Percentiles rank a stretch among this genome's conserved stretches.
These are phyloP conservation scores for Ulvella scutata DNA, from an alignment of 139 green algal genomes.

Conservation along the genomic window DNA sequence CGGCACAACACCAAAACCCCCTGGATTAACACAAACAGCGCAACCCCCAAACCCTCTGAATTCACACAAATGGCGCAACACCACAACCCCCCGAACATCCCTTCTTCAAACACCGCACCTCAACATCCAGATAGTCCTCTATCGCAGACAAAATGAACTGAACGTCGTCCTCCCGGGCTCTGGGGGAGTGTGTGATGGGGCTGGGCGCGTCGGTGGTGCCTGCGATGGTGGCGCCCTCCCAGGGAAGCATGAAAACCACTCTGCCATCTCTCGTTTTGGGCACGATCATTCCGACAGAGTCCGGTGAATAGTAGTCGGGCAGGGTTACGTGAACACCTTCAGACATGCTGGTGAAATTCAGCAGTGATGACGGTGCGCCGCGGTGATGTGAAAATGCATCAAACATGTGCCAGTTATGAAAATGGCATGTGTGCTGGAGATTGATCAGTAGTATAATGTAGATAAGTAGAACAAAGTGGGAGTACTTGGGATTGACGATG, in stretches of 20 bases:
- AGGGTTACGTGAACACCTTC: constrained; percentile 78
- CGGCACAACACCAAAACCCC: no score
- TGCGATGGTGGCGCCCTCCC: constrained; percentile 67
- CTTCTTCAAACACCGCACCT: no score
- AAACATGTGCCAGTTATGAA: no score
- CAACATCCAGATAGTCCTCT: constrained; percentile 69
- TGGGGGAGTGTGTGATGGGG: constrained; percentile 46
- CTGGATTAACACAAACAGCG: no score
- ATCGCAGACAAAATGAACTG: constrained; percentile 90
- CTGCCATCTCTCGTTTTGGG: constrained; percentile 95
- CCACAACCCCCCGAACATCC: no score
- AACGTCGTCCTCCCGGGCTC: constrained; percentile 65
- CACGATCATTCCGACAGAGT: constrained; percentile 80
- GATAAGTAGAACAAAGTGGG: no score
- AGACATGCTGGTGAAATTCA: neutral
- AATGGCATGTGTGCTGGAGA: no score
- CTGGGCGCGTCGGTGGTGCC: constrained; percentile 72
- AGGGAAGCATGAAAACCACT: constrained; percentile 95
- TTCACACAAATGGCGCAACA: no score
- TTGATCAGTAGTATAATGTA: no score
- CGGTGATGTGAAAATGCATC: neutral
- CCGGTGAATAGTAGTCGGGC: constrained; percentile 79
- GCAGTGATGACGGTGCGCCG: neutral
- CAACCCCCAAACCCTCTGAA: no score
- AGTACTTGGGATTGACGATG: no score